Evolutionary conservation across 805 yeast genomes (phyloP).

Genomic region (Lachancea meyersii): DNA sequence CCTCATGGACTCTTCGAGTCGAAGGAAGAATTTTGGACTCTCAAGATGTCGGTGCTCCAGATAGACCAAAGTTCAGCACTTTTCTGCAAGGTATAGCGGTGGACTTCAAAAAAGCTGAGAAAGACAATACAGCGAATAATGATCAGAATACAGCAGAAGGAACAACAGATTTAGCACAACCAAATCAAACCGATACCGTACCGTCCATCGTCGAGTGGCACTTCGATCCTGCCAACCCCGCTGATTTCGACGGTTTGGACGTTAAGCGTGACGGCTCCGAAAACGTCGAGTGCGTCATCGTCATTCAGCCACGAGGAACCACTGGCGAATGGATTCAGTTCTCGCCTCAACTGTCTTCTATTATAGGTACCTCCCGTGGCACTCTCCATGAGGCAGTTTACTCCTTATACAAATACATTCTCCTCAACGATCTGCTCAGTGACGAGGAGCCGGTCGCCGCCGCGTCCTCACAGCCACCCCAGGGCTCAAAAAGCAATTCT

Average conservation of each 20-base stretch:
- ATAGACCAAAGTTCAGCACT: slow-evolving; percentile 62
- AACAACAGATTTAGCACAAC: slow-evolving; percentile 2
- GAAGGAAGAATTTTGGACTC: slow-evolving; percentile 74
- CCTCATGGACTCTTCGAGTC: slow-evolving; percentile 78
- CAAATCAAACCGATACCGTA: slow-evolving; percentile 23
- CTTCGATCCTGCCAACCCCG: slow-evolving; percentile 47
- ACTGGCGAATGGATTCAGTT: slow-evolving; percentile 58
- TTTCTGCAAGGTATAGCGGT: slow-evolving; percentile 80
- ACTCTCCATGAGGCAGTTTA: slow-evolving; percentile 83
- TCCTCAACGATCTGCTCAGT: slow-evolving; percentile 52
- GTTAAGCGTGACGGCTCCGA: slow-evolving; percentile 70
- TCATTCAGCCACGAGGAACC: slow-evolving; percentile 72
- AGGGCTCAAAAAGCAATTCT: slow-evolving; percentile 15
- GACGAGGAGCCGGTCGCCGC: slow-evolving; percentile 17
- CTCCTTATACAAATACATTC: slow-evolving; percentile 71
- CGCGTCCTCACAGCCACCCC: slow-evolving; percentile 4
- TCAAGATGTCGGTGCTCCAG: slow-evolving; percentile 42
- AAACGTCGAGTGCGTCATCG: slow-evolving; percentile 61
- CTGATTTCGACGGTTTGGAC: slow-evolving; percentile 83
- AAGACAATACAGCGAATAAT: neutral
- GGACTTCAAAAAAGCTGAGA: slow-evolving; percentile 43
- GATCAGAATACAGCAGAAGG: slow-evolving; percentile 19
- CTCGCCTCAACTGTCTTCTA: slow-evolving; percentile 56
- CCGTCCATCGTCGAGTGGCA: slow-evolving; percentile 72
- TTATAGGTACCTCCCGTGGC: slow-evolving; percentile 71